phyloP scores from a whole-genome alignment of 169 alveolate genomes.

The Blepharisma undulans region DNA sequence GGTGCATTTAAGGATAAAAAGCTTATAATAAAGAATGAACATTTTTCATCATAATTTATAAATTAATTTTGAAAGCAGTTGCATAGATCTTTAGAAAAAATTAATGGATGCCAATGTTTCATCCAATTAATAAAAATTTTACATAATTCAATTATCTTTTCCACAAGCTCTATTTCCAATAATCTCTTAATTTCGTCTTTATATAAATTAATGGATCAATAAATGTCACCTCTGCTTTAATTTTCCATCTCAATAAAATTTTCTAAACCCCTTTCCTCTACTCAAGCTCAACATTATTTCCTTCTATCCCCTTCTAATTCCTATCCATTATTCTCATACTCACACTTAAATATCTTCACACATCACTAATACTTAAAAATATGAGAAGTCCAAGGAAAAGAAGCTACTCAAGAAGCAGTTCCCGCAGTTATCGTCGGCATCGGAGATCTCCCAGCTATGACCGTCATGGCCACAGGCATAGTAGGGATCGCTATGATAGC shows the following conservation, averaged over 20 bases:
- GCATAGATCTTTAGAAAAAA: too few relatives aligned
- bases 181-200: background rate
- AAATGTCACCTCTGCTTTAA: background rate
- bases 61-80: background rate
- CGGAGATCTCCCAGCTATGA: background rate
- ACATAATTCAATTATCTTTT: too few relatives aligned
- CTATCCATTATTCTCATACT: background rate
- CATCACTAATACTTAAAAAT: background rate
- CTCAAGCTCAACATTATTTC: background rate
- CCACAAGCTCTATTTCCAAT: too few relatives aligned
- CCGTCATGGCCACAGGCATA: background rate
- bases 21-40: background rate
- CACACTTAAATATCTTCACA: background rate
- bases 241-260: background rate
- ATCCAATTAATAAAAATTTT: too few relatives aligned
- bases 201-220: background rate
- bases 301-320: background rate
- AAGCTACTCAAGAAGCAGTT: conserved; percentile 2
- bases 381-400: background rate
- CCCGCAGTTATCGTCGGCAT: background rate
- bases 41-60: too few relatives aligned
- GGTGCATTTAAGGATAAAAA: background rate
- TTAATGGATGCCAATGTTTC: too few relatives aligned
- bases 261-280: background rate
- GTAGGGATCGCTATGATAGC: background rate